Evolutionary conservation across 257 asterid genomes (phyloP).

Genomic region (Jasminum sambac): DNA sequence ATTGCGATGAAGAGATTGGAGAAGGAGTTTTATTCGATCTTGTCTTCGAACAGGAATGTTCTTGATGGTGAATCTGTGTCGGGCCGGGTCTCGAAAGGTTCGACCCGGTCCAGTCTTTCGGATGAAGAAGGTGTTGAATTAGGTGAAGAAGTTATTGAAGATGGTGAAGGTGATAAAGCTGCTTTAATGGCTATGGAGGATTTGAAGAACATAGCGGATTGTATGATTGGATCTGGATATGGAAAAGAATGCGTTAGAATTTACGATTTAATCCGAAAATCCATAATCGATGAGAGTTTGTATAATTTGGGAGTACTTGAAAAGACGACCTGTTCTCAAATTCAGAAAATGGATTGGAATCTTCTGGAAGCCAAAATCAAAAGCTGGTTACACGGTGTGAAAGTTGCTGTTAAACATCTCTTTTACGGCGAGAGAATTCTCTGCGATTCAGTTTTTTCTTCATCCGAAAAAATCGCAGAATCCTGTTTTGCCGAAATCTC

Average conservation of each 20-base stretch:
- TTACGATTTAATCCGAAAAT: slow-evolving; percentile 59
- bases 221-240: slow-evolving; percentile 72
- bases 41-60: slow-evolving; percentile 44
- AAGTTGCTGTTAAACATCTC: slow-evolving; percentile 51
- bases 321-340: slow-evolving; percentile 45
- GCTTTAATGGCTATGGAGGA: slow-evolving; percentile 46
- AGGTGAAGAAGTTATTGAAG: slow-evolving; percentile 34
- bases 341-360: slow-evolving; percentile 79
- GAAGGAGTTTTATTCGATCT: slow-evolving; percentile 54
- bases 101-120: slow-evolving; percentile 37
- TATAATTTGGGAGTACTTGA: slow-evolving; percentile 71
- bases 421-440: slow-evolving; percentile 68
- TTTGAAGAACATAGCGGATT: slow-evolving; percentile 63
- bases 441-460: slow-evolving; percentile 64
- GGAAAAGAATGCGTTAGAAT: slow-evolving; percentile 62
- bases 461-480: slow-evolving; percentile 53
- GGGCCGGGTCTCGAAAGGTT: slow-evolving; percentile 27
- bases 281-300: slow-evolving; percentile 73
- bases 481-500: slow-evolving; percentile 66
- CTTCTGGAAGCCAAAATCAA: slow-evolving; percentile 49
- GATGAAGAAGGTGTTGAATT: slow-evolving; percentile 45
- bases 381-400: slow-evolving; percentile 55
- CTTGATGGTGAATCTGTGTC: slow-evolving; percentile 63
- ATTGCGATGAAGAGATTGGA: slow-evolving; percentile 64
- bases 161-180: slow-evolving; percentile 26